These are phyloP conservation scores for Aspergillus quadrilineatus DNA, from an alignment of 2,329 filamentous ascomycete species.

Conservation along the genomic window DNA sequence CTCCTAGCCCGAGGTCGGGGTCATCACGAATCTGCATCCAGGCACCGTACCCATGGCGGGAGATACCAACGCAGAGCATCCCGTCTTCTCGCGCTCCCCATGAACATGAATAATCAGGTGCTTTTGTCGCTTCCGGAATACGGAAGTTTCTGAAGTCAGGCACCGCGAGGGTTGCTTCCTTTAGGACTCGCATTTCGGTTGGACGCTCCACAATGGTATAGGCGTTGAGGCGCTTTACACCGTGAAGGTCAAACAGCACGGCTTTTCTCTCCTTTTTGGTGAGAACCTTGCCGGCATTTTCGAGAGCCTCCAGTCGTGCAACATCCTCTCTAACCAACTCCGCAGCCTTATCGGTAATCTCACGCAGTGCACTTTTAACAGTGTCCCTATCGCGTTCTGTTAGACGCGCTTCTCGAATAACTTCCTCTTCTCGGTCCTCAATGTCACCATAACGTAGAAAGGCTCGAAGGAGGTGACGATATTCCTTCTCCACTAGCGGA, in stretches of 20 bases:
- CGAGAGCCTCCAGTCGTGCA: slow-evolving; percentile 60
- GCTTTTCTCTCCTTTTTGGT: slow-evolving; percentile 99
- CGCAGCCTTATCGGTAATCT: slow-evolving; percentile 72
- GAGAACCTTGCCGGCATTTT: slow-evolving; percentile 73
- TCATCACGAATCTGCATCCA: slow-evolving; percentile 96
- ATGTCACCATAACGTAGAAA: slow-evolving; percentile 90
- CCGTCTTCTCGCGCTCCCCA: slow-evolving; percentile 95
- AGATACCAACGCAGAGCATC: slow-evolving; percentile 93
- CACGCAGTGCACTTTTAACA: slow-evolving; percentile 71
- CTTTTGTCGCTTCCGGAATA: slow-evolving; percentile 86
- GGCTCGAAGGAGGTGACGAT: slow-evolving; percentile 83
- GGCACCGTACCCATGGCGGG: slow-evolving; percentile 89
- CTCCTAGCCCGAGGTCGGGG: slow-evolving; percentile 74
- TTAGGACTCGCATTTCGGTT: slow-evolving; percentile 80
- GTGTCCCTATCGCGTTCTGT: slow-evolving; percentile 78
- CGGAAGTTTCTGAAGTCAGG: slow-evolving; percentile 77
- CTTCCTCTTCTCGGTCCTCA: slow-evolving; percentile 81
- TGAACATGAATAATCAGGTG: slow-evolving; percentile 82
- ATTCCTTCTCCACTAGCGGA: slow-evolving; percentile 89
- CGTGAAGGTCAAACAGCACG: slow-evolving; percentile 89
- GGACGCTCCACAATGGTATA: slow-evolving; percentile 92
- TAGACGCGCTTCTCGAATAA: slow-evolving; percentile 82
- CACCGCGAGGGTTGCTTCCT: slow-evolving; percentile 64
- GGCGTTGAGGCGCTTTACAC: slow-evolving; percentile 92
- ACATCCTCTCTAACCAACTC: slow-evolving; percentile 72